Conservation (phyloP, 495 filamentous ascomycete genomes). For the Podospora tetraspora region DNA sequence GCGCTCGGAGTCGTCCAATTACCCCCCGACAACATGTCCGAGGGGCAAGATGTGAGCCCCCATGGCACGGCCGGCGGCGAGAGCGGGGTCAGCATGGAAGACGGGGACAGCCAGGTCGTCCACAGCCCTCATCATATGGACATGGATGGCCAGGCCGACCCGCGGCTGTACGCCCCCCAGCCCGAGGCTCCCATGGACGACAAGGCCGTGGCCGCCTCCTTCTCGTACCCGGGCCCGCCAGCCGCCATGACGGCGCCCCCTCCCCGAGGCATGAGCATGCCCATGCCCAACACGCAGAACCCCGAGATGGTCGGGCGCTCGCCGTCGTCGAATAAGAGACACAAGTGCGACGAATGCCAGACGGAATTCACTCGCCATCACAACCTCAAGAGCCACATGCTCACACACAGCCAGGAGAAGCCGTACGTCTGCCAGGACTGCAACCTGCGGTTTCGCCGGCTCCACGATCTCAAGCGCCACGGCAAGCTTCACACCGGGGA, state of each 20-base stretch:
- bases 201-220: slow-evolving; percentile 39
- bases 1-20: slow-evolving; percentile 32
- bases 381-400: slow-evolving; percentile 96
- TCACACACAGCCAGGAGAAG: slow-evolving; percentile 98
- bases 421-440: slow-evolving; percentile 89
- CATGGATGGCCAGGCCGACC: slow-evolving; percentile 34
- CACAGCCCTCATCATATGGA: slow-evolving; percentile 42
- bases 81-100: slow-evolving; percentile 35
- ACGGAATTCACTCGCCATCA: slow-evolving; percentile 97
- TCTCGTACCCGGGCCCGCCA: slow-evolving; percentile 42
- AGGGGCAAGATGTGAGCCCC: slow-evolving; percentile 37
- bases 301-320: slow-evolving; percentile 33
- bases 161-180: slow-evolving; percentile 33
- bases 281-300: slow-evolving; percentile 59
- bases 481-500: slow-evolving; percentile 96
- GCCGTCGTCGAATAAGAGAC: slow-evolving; percentile 72
- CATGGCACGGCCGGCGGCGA: slow-evolving; percentile 37
- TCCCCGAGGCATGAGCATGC: slow-evolving; percentile 69
- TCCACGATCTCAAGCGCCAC: slow-evolving; percentile 95
- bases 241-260: slow-evolving; percentile 38
- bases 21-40: slow-evolving; percentile 28
- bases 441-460: slow-evolving; percentile 78
- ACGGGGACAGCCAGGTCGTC: slow-evolving; percentile 33
- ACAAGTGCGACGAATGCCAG: slow-evolving; percentile 92
- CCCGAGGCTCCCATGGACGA: slow-evolving; percentile 46